Evolutionary conservation across 176 grass and related monocot genomes (phyloP), one percentile per base, ranked within the genome.

Genomic region (Bonia amplexicaulis): DNA sequence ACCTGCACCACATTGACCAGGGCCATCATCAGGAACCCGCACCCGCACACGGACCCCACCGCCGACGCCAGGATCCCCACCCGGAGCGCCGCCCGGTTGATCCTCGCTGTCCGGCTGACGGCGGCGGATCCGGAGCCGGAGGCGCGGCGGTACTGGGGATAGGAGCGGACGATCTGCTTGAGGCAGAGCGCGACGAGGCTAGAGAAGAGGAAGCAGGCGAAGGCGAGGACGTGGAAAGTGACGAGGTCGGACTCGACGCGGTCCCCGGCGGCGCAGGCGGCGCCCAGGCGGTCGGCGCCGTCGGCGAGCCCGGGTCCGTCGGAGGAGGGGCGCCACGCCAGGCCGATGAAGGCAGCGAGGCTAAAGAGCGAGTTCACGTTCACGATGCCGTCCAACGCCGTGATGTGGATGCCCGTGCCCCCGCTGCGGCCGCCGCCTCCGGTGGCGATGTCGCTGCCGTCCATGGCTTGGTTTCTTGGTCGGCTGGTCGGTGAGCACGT

Each of bases 301-400:
- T 39, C 77, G 31, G 87, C 68, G 51, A 90, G 85, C 1, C 83
- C 86, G 6, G 81, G 88, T 0, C 80, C 86, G 65, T 82, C 84
- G 73, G 90, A 75, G 67, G 86, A 89, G 0, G 96, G 93, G 44
- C 66, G 92, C 96, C 93, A 95, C 1, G 93, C 87, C 26, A 98
- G 86, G 33, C 96, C 93, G 31, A 92, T 7, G 91, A 98, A 98
- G 25, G 77, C 73, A 6, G 93, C 96, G 3, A 98, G 73, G 1
- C 93, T 98, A 91, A 98, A 98, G 76, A 95, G 89, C 9, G 93
- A 95, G 87, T 95, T 98, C 55, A 98, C 93, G 73, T 98, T 98
- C 53, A 98, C 87, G 87, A 98, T 93, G 69, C 96, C 96, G 86
- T 98, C 96, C 47, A 98, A 70, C 25, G 93, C 93, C 76, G 93